phyloP scores from a whole-genome alignment of 2,329 filamentous ascomycete species.

The Trichoderma sp. region DNA sequence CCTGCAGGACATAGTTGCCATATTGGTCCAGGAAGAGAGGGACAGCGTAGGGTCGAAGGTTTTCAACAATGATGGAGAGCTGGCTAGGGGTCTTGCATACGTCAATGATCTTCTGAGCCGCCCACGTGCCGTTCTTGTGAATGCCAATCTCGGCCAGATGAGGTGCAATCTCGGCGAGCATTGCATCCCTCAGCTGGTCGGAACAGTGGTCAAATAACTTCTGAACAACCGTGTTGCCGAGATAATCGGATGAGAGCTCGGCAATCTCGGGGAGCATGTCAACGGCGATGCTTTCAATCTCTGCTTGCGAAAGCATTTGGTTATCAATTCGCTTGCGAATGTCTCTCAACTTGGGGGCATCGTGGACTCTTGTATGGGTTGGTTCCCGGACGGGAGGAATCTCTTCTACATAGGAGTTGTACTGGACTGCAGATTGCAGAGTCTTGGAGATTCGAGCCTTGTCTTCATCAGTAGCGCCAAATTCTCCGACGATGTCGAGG shows the following conservation, averaged over 20 bases:
- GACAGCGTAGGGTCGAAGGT: conserved; percentile 80
- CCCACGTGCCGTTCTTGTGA: conserved; percentile 99
- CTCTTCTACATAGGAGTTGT: conserved; percentile 70
- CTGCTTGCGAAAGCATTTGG: conserved; percentile 75
- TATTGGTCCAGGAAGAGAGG: conserved; percentile 96
- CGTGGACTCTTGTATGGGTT: conserved; percentile 82
- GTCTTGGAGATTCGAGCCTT: conserved; percentile 66
- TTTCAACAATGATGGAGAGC: conserved; percentile 79
- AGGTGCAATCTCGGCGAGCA: conserved; percentile 83
- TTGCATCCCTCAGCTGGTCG: conserved; percentile 83
- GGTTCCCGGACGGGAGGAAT: conserved; percentile 88
- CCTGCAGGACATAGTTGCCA: conserved; percentile 97
- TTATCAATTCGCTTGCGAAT: conserved; percentile 98
- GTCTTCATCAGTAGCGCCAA: conserved; percentile 82
- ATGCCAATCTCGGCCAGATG: conserved; percentile 95
- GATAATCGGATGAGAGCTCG: conserved; percentile 90
- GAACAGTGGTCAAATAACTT: conserved; percentile 97
- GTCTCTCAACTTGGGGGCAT: conserved; percentile 90
- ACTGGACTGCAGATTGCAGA: conserved; percentile 75
- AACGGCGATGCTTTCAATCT: conserved; percentile 88
- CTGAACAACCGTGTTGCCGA: conserved; percentile 98
- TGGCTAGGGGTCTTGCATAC: conserved; percentile 83
- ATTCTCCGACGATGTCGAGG: conserved; percentile 78
- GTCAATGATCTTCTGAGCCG: conserved; percentile 98
- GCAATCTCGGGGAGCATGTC: conserved; percentile 97